Percentiles rank a stretch among this genome's conserved stretches.
phyloP scores from a whole-genome alignment of 108 stramenopile species.

The Pseudonitzschia multistriata region DNA sequence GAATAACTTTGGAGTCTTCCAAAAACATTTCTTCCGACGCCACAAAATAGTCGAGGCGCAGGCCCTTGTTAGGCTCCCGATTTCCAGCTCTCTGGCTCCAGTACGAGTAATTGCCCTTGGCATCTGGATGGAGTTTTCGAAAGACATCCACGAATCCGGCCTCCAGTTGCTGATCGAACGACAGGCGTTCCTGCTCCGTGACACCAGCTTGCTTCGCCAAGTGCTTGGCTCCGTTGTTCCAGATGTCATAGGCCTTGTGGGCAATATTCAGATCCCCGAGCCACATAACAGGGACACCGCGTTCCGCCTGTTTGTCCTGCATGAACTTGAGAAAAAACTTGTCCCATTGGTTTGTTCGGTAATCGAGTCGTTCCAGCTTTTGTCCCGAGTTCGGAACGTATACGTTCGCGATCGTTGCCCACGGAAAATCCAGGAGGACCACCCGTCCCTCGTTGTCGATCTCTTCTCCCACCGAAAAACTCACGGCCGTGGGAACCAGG shows the following conservation, averaged over 20 bases:
- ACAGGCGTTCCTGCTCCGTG: conserved; percentile 82
- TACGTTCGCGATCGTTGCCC: conserved; percentile 82
- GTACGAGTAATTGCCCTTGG: conserved; percentile 84
- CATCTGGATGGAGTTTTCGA: conserved; percentile 77
- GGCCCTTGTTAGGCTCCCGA: conserved; percentile 89
- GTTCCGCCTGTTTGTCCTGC: conserved; percentile 56
- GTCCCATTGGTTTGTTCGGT: conserved; percentile 96
- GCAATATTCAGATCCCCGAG: conserved; percentile 93
- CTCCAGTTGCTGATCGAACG: conserved; percentile 74
- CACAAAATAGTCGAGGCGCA: conserved; percentile 91
- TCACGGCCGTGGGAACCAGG: conserved; percentile 50
- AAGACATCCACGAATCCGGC: conserved; percentile 87
- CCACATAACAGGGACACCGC: conserved; percentile 82
- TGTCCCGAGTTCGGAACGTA: conserved; percentile 99
- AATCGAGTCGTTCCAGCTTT: conserved; percentile 88
- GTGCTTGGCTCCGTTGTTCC: conserved; percentile 93
- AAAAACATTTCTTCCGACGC: conserved; percentile 65
- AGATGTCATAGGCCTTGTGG: conserved; percentile 79
- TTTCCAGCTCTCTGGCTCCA: conserved; percentile 89
- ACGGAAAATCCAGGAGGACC: conserved; percentile 87
- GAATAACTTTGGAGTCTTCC: conserved; percentile 55
- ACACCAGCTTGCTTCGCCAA: conserved; percentile 85
- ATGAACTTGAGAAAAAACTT: conserved; percentile 73
- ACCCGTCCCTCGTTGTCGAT: conserved; percentile 91
- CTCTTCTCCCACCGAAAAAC: conserved; percentile 51